Conservation (phyloP, 2,329 filamentous ascomycete genomes). For the Fusarium transvaalense region DNA sequence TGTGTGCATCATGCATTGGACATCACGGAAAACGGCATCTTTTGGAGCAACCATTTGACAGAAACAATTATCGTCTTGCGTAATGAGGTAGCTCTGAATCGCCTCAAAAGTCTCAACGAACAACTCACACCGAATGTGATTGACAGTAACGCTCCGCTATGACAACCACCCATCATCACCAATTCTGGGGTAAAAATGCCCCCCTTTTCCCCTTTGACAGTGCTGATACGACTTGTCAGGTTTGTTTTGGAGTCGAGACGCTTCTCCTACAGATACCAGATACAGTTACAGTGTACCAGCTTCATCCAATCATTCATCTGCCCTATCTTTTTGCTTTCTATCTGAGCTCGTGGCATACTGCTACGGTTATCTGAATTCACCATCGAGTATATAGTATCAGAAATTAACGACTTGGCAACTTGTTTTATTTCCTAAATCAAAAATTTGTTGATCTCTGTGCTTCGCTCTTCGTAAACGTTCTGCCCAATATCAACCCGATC, state of each 20-base stretch:
- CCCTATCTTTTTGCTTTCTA: background rate
- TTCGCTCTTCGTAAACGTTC: background rate
- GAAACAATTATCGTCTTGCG: slow-evolving; percentile 7
- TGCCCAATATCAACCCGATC: slow-evolving; percentile 40
- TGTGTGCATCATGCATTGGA: slow-evolving; percentile 29
- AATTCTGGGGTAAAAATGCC: slow-evolving; percentile 44
- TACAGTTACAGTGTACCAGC: slow-evolving; percentile 5
- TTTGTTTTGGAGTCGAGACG: slow-evolving; percentile 38
- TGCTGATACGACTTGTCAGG: slow-evolving; percentile 42
- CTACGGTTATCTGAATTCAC: background rate
- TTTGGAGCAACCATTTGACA: slow-evolving; percentile 15
- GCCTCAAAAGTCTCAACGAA: slow-evolving; percentile 4
- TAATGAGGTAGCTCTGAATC: slow-evolving; percentile 9
- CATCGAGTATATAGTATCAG: background rate
- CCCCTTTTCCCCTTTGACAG: slow-evolving; percentile 9
- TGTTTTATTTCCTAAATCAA: background rate
- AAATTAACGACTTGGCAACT: background rate
- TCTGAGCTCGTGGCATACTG: slow-evolving; percentile 19
- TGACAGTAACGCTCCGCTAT: slow-evolving; percentile 16
- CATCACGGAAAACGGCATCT: slow-evolving; percentile 32
- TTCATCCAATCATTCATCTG: slow-evolving; percentile 11
- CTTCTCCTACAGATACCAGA: slow-evolving; percentile 28
- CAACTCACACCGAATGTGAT: slow-evolving; percentile 26
- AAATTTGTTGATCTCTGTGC: too few species aligned
- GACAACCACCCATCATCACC: slow-evolving; percentile 9